A percentile compares a stretch with the other conserved stretches of the same genome.
phyloP scores from a whole-genome alignment of 495 filamentous ascomycete genomes.

The Parathielavia appendiculata region DNA sequence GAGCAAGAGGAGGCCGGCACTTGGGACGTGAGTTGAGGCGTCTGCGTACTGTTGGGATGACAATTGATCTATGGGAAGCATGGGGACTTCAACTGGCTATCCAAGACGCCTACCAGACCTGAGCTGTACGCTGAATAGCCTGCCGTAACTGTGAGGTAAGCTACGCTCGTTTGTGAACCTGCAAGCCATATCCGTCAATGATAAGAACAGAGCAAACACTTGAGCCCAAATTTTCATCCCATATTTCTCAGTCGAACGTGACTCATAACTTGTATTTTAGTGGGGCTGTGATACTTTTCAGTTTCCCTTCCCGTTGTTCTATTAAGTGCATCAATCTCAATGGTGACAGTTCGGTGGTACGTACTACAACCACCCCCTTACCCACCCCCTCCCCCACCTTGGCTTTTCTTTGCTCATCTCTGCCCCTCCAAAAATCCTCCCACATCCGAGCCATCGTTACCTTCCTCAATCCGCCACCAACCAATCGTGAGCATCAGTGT shows the following conservation, averaged over 20 bases:
- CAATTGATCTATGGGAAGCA: not conserved
- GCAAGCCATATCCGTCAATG: not conserved
- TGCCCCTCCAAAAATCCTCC: conserved; percentile 26
- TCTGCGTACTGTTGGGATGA: not conserved
- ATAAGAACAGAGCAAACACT: too few relatives aligned
- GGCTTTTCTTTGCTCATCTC: not conserved
- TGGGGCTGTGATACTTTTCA: too few relatives aligned
- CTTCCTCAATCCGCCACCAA: conserved; percentile 12
- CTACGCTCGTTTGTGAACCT: not conserved
- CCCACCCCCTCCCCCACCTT: conserved; percentile 13
- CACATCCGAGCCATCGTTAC: conserved; percentile 1
- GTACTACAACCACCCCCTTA: not conserved
- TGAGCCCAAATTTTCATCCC: too few relatives aligned
- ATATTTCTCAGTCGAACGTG: too few relatives aligned
- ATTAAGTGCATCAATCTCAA: not conserved
- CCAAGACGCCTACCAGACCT: not conserved
- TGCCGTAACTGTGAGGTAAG: too few relatives aligned
- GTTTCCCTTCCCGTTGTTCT: too few relatives aligned
- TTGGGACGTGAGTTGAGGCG: not conserved
- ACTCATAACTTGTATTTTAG: too few relatives aligned
- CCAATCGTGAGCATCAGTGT: conserved; percentile 21
- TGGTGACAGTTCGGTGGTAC: not conserved
- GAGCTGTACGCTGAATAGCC: not conserved
- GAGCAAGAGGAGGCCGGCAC: conserved; percentile 52
- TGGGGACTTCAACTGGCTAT: not conserved